A percentile compares a stretch with the other conserved stretches of the same genome.
These are phyloP conservation scores for Peniophora sp. DNA, from an alignment of 1,284 basidiomycete genomes.

Conservation along the genomic window DNA sequence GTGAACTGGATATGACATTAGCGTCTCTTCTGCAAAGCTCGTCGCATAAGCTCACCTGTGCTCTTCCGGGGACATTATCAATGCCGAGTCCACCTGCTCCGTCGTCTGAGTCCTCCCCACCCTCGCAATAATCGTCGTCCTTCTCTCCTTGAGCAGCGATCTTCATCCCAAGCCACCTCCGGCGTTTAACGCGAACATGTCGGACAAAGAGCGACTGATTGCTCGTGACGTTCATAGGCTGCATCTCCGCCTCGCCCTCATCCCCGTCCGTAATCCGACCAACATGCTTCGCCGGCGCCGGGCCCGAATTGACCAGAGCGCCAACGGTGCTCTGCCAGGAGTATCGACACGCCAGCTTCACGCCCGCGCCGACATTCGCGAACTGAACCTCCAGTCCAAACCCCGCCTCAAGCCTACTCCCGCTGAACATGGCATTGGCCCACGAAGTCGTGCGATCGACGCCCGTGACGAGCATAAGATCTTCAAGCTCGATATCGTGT, in stretches of 20 bases:
- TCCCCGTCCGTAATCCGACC: no score
- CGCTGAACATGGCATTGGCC: conserved; percentile 1
- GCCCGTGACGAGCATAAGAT: conserved; percentile 7
- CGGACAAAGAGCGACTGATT: conserved; percentile 6
- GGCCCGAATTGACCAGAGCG: background rate
- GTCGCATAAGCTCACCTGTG: no score
- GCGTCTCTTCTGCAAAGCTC: no score
- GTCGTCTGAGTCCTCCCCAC: no score
- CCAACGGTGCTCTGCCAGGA: background rate
- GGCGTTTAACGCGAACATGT: background rate
- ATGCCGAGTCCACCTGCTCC: no score
- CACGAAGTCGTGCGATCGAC: conserved; percentile 5
- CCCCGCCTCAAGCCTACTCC: background rate
- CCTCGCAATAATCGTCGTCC: no score
- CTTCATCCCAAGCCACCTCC: background rate
- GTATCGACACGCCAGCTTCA: background rate
- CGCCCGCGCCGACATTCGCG: no score
- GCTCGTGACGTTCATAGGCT: background rate
- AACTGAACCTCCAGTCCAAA: background rate
- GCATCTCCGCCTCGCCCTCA: no score
- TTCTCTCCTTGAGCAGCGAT: no score
- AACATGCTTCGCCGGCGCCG: no score
- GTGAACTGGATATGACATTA: background rate
- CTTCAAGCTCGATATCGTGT: conserved; percentile 4
- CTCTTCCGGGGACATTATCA: no score